Base-by-base conservation (phyloP, 768 basidiomycete species). In the Exsudoporus frostii region DNA sequence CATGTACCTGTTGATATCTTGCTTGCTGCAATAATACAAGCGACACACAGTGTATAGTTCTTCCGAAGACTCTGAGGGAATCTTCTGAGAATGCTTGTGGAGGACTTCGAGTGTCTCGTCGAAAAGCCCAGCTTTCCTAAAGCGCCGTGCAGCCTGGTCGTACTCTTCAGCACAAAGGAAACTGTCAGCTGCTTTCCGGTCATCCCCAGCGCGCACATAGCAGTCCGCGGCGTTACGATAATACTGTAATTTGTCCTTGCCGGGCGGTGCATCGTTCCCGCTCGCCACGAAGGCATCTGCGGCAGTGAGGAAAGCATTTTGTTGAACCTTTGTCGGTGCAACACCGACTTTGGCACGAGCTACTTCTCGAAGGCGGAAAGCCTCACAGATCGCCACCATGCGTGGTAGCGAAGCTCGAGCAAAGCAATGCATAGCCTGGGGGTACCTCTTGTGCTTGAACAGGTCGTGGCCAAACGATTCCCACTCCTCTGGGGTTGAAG, bases 391-490 rank as follows among this genome's bases (percentile, higher is more conserved):
- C 3, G 65, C 72, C 15, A 67, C 75, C 64, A 84, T 74, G 15
- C 73, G 73, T 0, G 55, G 65, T 42, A 72, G 60, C 2, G 55
- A 66, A 1, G 85, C 85, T 4, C 77, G 74, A 43, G 76, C 73
- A 40, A 77, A 84, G 51, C 80, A 80, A 44, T 79, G 73, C 70
- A 74, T 76, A 0, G 85, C 82, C 54, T 85, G 80, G 3, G 71
- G 60, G 55, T 79, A 86, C 32, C 53, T 64, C 44, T 68, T 62
- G 17, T 70, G 60, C 7, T 68, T 58, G 60, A 81, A 81, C 3
- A 81, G 55, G 7, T 65, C 58, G 1, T 56, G 57, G 1, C 77
- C 79, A 17, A 67, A 74, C 22, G 65, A 60, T 5, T 65, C 71
- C 79, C 79, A 81, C 59, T 81, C 80, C 24, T 67, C 73, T 1